Evolutionary conservation across 169 alveolate genomes (phyloP), one percentile per base, ranked within the genome.

Genomic region (Haemoproteus tartakovskyi): DNA sequence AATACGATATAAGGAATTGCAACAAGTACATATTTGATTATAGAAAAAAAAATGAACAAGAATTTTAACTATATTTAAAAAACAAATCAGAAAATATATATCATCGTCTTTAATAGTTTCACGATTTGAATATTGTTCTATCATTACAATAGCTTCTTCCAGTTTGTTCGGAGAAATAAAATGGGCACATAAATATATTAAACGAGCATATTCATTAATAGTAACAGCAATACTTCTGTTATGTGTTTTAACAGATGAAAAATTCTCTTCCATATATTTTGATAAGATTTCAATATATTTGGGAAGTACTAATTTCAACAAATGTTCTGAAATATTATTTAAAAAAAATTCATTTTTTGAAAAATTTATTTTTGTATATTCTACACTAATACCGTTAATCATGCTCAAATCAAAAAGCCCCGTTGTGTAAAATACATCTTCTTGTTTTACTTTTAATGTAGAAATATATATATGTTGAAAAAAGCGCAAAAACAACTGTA

Each of bases 331-430:
- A 18, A 70, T 21, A 11, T 70, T 14, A 12, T 37, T 56, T 70
- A 70, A 70, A 50, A 70, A 70, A 50, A 41, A 70, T 56, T 41
- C 45, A 70, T 70, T 70, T 43, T 70, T 70, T 60, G 41, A 18
- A 4, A 70, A 33, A 56, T 56, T 70, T 40, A 70, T 29, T 26
- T 54, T 45, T 30, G 78, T 70, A 14, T 70, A 70, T 70, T 70
- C 57, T 33, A 9, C 9, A 33, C 43, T 33, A 33, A 33, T 33
- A 5, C 9, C 43, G 9, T 33, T 33, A 6, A 33, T 33, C n/a
- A n/a, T n/a, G n/a, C n/a, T n/a, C n/a, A n/a, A n/a, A n/a, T n/a
- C n/a, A n/a, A n/a, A n/a, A n/a, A n/a, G n/a, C n/a, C n/a, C n/a
- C n/a, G n/a, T n/a, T n/a, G n/a, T n/a, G n/a, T n/a, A n/a, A n/a